Evolutionary conservation across 768 basidiomycete species (phyloP), one percentile per base, ranked within the genome.

Genomic region (Chalciporus sphaerocephalus): DNA sequence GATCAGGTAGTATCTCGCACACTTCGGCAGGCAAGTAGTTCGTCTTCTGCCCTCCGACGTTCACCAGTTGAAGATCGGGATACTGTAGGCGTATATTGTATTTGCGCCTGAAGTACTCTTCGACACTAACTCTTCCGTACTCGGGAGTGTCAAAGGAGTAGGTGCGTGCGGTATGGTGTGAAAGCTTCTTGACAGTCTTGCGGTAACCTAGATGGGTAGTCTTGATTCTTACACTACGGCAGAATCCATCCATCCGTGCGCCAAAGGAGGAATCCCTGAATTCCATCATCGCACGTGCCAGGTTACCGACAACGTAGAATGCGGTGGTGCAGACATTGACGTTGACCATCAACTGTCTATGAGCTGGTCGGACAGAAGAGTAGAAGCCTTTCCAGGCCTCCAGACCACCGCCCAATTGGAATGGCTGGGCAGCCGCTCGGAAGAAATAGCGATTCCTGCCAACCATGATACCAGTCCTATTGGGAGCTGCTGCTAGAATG

Each of bases 201-300:
- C 70, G 79, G 56, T 88, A 84, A n/a, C 80, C 79, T 12, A 92
- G 71, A 64, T 91, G 87, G 2, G 62, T 74, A 1, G 87, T 79
- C 59, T 71, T 73, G 38, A 92, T 68, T 30, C 89, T 71, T 2
- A 90, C 74, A 7, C 85, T 76, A 48, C 73, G 79, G 32, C 78
- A 82, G 52, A 88, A 91, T 0, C 66, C 77, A n/a, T 69, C 70
- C 25, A 73, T 58, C 20, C 80, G 75, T 3, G 79, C 86, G 11
- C 81, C 80, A 50, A 78, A 83, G 48, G 76, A 80, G 4, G 74
- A 71, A 1, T 70, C 54, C 20, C 58, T 51, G 55, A 78, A 78
- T 9, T 59, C 59, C 12, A 66, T 41, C 66, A 81, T 68, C 3
- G 71, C 65, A 6, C 54, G 56, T 13, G 74, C 75, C 5, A 80